Evolutionary conservation across 2,329 filamentous ascomycete species (phyloP).

Genomic region (Claviceps fusiformis): DNA sequence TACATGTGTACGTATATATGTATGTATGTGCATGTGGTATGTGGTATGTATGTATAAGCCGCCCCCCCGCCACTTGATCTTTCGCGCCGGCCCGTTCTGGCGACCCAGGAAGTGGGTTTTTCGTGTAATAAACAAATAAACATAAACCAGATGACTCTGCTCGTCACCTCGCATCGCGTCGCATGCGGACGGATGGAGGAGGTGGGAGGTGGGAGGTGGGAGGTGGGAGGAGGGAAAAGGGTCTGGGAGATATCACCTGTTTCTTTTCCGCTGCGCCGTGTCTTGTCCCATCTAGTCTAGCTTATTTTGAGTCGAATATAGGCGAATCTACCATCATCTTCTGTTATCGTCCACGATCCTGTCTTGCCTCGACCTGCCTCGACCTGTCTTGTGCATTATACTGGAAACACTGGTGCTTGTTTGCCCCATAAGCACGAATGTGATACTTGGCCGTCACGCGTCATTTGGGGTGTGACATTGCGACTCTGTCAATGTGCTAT

Average conservation of each 20-base stretch:
- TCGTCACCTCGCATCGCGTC: neutral
- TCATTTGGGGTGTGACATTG: neutral
- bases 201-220: neutral
- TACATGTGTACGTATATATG: no score
- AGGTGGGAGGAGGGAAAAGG: no score
- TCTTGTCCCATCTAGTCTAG: neutral
- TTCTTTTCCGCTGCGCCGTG: neutral
- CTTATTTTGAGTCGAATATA: no score
- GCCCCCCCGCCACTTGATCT: neutral
- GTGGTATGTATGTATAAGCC: neutral
- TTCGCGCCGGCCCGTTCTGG: neutral
- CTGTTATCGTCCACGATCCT: neutral
- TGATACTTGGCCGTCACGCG: neutral
- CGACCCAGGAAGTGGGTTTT: neutral
- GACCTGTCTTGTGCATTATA: neutral
- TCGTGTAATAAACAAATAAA: constrained; percentile 1
- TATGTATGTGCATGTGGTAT: no score
- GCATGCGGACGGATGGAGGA: neutral
- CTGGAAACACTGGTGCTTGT: neutral
- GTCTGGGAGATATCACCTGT: no score
- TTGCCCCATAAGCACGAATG: neutral
- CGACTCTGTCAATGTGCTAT: neutral
- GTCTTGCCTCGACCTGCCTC: neutral
- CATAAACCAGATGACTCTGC: neutral
- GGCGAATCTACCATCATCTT: no score